A percentile compares a stretch with the other conserved stretches of the same genome.
Evolutionary conservation across 129 eudicot genomes (phyloP).

Genomic region (Artemisia argyi): DNA sequence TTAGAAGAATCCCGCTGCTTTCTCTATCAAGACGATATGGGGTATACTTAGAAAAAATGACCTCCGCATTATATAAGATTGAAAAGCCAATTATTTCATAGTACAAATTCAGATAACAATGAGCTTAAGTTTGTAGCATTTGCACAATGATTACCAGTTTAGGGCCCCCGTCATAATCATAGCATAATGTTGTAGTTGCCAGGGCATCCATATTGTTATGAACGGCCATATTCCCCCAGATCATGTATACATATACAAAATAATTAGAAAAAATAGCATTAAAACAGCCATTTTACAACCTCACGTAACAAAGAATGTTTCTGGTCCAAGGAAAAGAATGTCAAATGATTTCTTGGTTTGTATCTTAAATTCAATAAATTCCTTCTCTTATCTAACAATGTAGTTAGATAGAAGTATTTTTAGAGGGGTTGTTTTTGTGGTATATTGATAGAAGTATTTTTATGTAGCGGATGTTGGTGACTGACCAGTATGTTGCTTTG

Average conservation of each 20-base stretch:
- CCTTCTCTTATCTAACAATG: conserved; percentile 18
- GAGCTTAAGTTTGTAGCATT: neutral
- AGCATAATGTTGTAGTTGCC: conserved; percentile 88
- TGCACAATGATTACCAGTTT: conserved; percentile 55
- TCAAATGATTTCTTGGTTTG: too few relatives aligned
- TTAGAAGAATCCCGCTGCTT: conserved; percentile 79
- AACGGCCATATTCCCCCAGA: conserved; percentile 74
- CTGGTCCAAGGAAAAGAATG: too few relatives aligned
- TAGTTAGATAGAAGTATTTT: conserved; percentile 15
- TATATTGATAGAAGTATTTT: conserved; percentile 79
- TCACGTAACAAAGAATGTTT: too few relatives aligned
- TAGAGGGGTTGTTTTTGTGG: conserved; percentile 49
- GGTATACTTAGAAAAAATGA: neutral
- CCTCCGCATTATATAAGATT: too few relatives aligned
- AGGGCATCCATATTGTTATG: conserved; percentile 98
- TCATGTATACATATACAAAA: neutral
- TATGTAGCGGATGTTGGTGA: conserved; percentile 55
- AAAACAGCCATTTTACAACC: too few relatives aligned
- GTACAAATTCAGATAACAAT: neutral
- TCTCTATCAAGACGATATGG: conserved; percentile 88
- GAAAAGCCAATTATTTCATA: neutral
- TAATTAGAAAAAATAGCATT: too few relatives aligned
- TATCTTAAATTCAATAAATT: too few relatives aligned
- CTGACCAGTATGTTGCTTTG: conserved; percentile 51
- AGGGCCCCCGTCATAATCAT: conserved; percentile 85